Base-by-base conservation (phyloP, 2,329 filamentous ascomycete species). In the Ophiostoma quercus region DNA sequence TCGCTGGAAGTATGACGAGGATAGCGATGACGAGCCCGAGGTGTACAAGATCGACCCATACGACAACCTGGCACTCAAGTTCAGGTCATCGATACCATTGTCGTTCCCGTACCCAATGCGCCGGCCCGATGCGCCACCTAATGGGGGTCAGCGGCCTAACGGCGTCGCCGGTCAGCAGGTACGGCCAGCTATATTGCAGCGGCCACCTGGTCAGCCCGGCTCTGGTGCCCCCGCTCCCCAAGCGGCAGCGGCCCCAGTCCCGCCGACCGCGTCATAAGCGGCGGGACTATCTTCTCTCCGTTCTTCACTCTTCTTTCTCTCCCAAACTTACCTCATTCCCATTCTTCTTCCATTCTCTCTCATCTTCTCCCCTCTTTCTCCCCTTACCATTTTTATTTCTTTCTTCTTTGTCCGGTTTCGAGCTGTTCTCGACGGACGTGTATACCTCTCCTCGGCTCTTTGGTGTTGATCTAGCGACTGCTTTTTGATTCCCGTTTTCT, bases 1-100 rank as follows among this genome's bases (percentile, higher is more conserved):
- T 77, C 86, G 89, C 72, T 97, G 91, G 86, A 96, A 93, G 80
- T 96, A 92, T 80, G 92, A 96, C 34, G 92, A 96, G 75, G 92
- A 93, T 72, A 90, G 90, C 73, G 92, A 96, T 66, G 90, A 94
- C 68, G 91, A 93, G 70, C 87, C 89, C 69, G 84, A 89, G 32
- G 83, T 88, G 71, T 93, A 93, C 81, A 85, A 89, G 69, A 84
- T 94, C 71, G 92, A 97, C 77, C 91, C 90, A 51, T 89, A 84
- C 74, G 86, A 87, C 74, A 85, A 84, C 19, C 80, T 82, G 29
- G 84, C 86, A 29, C 79, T 90, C 74, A 86, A 84, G 74, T 90
- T 88, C 74, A 81, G 87, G 54, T 84, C 86, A n/a, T 85, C 82
- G 7, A 84, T 87, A 25, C 85, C 84, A 1, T 76, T 85, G 51